These are phyloP conservation scores for Dactylonectria macrodidyma DNA, from an alignment of 2,329 filamentous ascomycete genomes.

Conservation along the genomic window DNA sequence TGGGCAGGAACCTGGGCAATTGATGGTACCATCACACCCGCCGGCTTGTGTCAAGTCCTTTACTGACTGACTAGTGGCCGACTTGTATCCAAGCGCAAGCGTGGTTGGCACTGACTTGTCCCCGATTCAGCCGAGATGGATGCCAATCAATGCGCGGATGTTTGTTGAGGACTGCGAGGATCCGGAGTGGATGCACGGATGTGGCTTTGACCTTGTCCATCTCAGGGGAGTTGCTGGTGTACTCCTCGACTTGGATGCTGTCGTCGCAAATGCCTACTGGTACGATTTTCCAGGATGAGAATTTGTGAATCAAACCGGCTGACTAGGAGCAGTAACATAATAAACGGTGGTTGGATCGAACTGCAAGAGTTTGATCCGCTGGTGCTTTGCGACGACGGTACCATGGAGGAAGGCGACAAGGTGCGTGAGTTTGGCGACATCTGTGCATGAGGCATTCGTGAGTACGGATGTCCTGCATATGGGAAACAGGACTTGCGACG, in stretches of 20 bases:
- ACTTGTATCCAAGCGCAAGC: constrained; percentile 57
- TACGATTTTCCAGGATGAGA: constrained; percentile 32
- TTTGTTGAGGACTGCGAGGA: constrained; percentile 74
- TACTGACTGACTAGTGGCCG: constrained; percentile 53
- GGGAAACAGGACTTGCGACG: constrained; percentile 52
- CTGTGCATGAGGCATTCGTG: constrained; percentile 50
- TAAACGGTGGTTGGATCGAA: constrained; percentile 67
- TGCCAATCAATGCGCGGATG: constrained; percentile 74
- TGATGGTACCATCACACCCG: constrained; percentile 51
- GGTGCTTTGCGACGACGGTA: constrained; percentile 60
- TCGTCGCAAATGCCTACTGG: constrained; percentile 59
- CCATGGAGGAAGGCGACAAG: constrained; percentile 59
- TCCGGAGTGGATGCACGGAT: constrained; percentile 68
- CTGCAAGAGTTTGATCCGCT: constrained; percentile 62
- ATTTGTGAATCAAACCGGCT: constrained; percentile 8
- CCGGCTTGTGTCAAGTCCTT: constrained; percentile 7
- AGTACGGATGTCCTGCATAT: constrained; percentile 58
- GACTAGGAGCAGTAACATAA: constrained; percentile 54
- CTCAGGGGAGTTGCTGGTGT: constrained; percentile 64
- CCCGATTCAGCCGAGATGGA: constrained; percentile 62
- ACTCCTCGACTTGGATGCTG: constrained; percentile 65
- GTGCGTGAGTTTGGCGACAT: constrained; percentile 53
- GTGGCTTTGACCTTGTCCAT: constrained; percentile 70
- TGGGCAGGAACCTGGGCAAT: constrained; percentile 67
- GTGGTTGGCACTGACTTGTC: constrained; percentile 61